Evolutionary conservation across 2,329 filamentous ascomycete genomes (phyloP).

Genomic region (Aspergillus melleus): DNA sequence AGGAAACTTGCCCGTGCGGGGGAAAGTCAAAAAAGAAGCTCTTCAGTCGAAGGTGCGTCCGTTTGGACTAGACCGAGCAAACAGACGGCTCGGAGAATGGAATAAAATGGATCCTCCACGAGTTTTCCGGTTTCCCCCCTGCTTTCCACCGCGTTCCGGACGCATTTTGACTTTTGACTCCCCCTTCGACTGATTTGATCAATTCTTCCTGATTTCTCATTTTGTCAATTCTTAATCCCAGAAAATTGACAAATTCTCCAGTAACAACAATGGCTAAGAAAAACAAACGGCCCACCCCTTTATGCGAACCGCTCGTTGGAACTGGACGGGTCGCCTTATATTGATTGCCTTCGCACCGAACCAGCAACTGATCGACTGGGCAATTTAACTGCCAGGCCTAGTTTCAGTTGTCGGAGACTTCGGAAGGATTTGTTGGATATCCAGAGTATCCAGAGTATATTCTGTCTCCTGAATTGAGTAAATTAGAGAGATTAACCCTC

Average conservation of each 20-base stretch:
- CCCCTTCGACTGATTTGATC: too few relatives aligned
- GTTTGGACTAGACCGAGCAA: neutral
- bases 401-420: too few relatives aligned
- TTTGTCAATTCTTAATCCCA: too few relatives aligned
- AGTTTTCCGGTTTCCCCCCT: neutral
- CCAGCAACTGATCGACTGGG: neutral
- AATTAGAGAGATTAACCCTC: too few relatives aligned
- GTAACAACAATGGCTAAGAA: too few relatives aligned
- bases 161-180: too few relatives aligned
- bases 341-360: constrained; percentile 1
- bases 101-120: constrained; percentile 12
- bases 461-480: too few relatives aligned
- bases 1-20: constrained; percentile 18
- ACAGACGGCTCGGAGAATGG: constrained; percentile 10
- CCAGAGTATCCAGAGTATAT: too few relatives aligned
- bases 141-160: neutral
- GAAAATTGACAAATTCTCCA: too few relatives aligned
- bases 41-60: neutral
- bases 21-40: neutral
- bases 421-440: too few relatives aligned
- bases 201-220: too few relatives aligned
- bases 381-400: neutral
- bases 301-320: constrained; percentile 6
- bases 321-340: neutral
- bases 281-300: neutral